Conservation (phyloP, 2,329 filamentous ascomycete genomes). For the Colletotrichum sp. region DNA sequence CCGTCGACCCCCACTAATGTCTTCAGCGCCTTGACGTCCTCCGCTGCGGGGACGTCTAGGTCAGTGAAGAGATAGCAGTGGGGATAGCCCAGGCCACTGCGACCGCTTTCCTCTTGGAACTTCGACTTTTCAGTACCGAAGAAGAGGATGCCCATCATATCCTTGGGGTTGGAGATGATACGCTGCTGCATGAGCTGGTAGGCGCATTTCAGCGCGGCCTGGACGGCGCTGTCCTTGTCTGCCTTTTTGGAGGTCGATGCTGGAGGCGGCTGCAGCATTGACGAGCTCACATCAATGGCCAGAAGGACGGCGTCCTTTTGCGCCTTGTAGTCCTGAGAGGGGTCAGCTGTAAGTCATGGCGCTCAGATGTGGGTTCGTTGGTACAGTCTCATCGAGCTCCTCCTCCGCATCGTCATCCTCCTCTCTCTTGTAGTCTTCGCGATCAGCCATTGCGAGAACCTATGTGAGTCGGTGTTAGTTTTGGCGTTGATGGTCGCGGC, state of each 20-base stretch:
- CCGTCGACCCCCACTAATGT: constrained; percentile 80
- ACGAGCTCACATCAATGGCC: constrained; percentile 87
- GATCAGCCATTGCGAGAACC: constrained; percentile 36
- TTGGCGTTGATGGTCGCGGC: neutral
- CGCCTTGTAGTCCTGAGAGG: constrained; percentile 77
- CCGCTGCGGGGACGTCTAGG: constrained; percentile 83
- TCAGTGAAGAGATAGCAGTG: constrained; percentile 93
- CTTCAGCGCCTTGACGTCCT: constrained; percentile 83
- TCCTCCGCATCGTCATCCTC: constrained; percentile 70
- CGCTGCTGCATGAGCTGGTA: constrained; percentile 97
- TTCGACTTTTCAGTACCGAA: constrained; percentile 89
- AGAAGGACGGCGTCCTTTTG: constrained; percentile 99
- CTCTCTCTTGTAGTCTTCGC: constrained; percentile 50
- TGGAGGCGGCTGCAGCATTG: constrained; percentile 78
- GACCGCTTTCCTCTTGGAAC: constrained; percentile 71
- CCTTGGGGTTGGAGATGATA: constrained; percentile 94
- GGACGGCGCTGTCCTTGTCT: constrained; percentile 77
- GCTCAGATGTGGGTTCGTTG: constrained; percentile 21
- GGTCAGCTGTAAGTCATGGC: constrained; percentile 7
- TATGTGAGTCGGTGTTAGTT: neutral
- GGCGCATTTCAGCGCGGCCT: constrained; percentile 90
- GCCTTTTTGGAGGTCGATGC: constrained; percentile 74
- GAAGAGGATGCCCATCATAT: constrained; percentile 95
- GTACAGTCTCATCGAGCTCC: constrained; percentile 66
- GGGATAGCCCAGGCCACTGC: constrained; percentile 72